These are phyloP conservation scores for Rosellinia necatrix DNA, from an alignment of 2,329 filamentous ascomycete species.

Conservation along the genomic window DNA sequence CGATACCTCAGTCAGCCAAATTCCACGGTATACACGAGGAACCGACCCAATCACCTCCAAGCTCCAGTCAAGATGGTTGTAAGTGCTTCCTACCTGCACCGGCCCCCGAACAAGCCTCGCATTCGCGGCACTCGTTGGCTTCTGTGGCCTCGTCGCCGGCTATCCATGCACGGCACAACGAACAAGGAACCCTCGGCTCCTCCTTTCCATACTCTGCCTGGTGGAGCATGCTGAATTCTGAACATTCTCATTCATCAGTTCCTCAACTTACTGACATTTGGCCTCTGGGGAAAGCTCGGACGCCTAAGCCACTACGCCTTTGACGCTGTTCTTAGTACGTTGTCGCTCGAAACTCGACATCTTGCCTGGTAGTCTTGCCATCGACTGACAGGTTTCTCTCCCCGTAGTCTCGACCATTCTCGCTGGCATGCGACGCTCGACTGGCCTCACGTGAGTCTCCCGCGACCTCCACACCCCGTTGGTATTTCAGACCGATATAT, in stretches of 20 bases:
- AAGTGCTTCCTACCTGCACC: slow-evolving; percentile 16
- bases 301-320: slow-evolving; percentile 93
- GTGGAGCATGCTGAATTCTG: slow-evolving; percentile 43
- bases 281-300: slow-evolving; percentile 80
- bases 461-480: slow-evolving; percentile 27
- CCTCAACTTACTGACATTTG: slow-evolving; percentile 71
- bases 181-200: not conserved
- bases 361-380: not conserved
- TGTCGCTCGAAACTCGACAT: slow-evolving; percentile 2
- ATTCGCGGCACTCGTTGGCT: not conserved
- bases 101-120: not conserved
- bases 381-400: slow-evolving; percentile 29
- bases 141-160: not conserved
- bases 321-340: slow-evolving; percentile 88
- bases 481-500: not conserved
- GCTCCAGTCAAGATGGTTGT: slow-evolving; percentile 31
- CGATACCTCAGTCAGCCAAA: not conserved
- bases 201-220: not conserved
- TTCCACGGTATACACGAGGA: not conserved
- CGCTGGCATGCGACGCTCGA: slow-evolving; percentile 95
- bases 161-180: too few relatives aligned
- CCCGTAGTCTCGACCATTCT: slow-evolving; percentile 86
- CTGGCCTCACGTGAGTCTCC: slow-evolving; percentile 88
- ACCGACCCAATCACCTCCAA: slow-evolving; percentile 2
- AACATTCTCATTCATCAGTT: slow-evolving; percentile 52